A percentile compares a stretch with the other conserved stretches of the same genome.
Evolutionary conservation across 805 yeast genomes (phyloP).

Genomic region (Cyberlindnera mississippiensis): DNA sequence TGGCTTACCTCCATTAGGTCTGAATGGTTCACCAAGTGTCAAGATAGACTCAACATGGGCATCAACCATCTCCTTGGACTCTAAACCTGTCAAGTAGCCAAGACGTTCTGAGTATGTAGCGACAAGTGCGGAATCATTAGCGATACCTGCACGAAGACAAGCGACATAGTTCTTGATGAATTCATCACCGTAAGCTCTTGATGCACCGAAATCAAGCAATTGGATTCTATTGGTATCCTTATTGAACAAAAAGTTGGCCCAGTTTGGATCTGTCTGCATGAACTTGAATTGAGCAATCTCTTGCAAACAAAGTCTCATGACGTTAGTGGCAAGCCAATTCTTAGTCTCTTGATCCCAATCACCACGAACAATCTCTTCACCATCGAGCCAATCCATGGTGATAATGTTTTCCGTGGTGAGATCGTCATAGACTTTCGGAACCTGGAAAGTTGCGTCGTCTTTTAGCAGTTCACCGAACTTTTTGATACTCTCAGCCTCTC

Average conservation of each 20-base stretch:
- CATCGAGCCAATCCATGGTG: slow-evolving; percentile 87
- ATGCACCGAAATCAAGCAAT: slow-evolving; percentile 92
- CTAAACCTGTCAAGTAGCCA: slow-evolving; percentile 91
- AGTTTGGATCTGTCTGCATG: slow-evolving; percentile 99
- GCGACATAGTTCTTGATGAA: slow-evolving; percentile 68
- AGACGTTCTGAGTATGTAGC: slow-evolving; percentile 62
- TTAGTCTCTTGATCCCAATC: slow-evolving; percentile 68
- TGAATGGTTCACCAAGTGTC: slow-evolving; percentile 90
- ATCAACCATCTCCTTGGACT: slow-evolving; percentile 78
- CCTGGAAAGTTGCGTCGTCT: slow-evolving; percentile 60
- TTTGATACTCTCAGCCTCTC: slow-evolving; percentile 79
- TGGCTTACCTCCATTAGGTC: slow-evolving; percentile 42
- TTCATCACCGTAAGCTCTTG: slow-evolving; percentile 67
- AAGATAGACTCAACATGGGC: slow-evolving; percentile 91
- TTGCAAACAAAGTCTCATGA: slow-evolving; percentile 80
- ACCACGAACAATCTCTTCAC: slow-evolving; percentile 76
- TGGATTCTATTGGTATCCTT: slow-evolving; percentile 68
- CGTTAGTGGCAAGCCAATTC: slow-evolving; percentile 77
- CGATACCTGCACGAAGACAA: slow-evolving; percentile 71
- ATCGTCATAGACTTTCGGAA: slow-evolving; percentile 77
- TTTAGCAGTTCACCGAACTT: slow-evolving; percentile 60
- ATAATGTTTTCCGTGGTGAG: slow-evolving; percentile 78
- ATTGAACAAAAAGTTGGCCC: slow-evolving; percentile 96
- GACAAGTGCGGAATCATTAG: slow-evolving; percentile 59
- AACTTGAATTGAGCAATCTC: slow-evolving; percentile 83